Base-by-base conservation (phyloP, 2,329 filamentous ascomycete species). In the Epichloe coenophiala region DNA sequence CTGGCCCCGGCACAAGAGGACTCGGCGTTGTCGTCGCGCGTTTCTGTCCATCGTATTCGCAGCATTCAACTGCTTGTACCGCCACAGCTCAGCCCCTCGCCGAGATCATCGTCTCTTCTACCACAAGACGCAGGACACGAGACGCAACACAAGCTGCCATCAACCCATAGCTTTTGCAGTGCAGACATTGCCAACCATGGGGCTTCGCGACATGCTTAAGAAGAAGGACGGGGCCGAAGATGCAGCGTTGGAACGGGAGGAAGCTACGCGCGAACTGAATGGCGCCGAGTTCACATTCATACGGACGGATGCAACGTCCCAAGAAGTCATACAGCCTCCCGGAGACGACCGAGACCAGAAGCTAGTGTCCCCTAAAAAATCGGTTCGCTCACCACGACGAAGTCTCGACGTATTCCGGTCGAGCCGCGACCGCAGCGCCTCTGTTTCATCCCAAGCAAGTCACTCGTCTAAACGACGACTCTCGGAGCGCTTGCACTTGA, bases 251-350 rank as follows among this genome's bases (percentile, higher is more conserved):
- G 58, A 62, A 54, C 64, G 69, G 54, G 59, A 66, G 54, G 64
- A 67, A 54, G 65, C 68, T 19, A 59, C 67, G 48, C 58, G 64
- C 43, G 64, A 59, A 50, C 63, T 71, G 40, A 62, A 54, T 51
- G 64, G 73, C 1, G 82, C 84, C 51, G 81, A 86, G 58, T 88
- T 96, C 70, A 88, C 77, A 55, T 88, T 96, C 69, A 76, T 93
- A 61, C 84, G 89, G 54, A 84, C 87, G 56, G 91, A 95, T 62
- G 95, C 90, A 1, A 70, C 81, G 56, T 81, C 83, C 2, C 78
- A 89, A 63, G 88, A 96, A 65, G 71, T 84, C 57, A 87, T 95
- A 63, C 73, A 80, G 51, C 86, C 87, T 11, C 85, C 88, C 6
- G 64, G 55, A 45, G 45, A 54, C 38, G 58, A 60, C 51, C 58